Evolutionary conservation across 1,284 basidiomycete genomes (phyloP).

Genomic region (Anthracocystis walkeri): DNA sequence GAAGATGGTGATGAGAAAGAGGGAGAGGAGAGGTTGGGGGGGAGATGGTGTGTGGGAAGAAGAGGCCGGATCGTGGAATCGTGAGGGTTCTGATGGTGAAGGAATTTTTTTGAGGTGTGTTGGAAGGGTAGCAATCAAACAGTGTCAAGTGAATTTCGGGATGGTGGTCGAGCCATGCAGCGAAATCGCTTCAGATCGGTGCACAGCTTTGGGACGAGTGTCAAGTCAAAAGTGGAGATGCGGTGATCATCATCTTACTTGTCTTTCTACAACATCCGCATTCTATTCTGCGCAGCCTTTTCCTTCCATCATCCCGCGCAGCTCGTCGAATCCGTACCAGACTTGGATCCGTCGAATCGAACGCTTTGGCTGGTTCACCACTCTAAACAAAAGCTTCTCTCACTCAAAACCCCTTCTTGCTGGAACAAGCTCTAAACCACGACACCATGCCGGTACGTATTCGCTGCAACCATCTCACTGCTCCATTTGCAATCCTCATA

Average conservation of each 20-base stretch:
- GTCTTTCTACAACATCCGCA: background rate
- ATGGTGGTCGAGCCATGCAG: conserved; percentile 12
- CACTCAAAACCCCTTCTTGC: too few species aligned
- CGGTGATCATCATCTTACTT: conserved; percentile 1
- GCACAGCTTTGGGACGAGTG: conserved; percentile 1
- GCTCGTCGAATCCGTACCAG: background rate
- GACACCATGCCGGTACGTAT: conserved; percentile 7
- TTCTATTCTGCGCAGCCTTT: background rate
- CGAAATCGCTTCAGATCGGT: background rate
- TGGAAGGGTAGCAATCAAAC: background rate
- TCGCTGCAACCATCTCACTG: background rate
- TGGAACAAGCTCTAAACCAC: background rate
- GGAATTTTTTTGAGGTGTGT: too few species aligned
- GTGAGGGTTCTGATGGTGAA: too few species aligned
- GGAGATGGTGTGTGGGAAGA: conserved; percentile 4
- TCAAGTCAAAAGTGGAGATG: conserved; percentile 3
- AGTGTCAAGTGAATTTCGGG: background rate
- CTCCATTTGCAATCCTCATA: background rate
- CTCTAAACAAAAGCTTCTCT: background rate
- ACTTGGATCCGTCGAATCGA: background rate
- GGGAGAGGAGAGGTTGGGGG: background rate
- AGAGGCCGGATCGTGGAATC: background rate
- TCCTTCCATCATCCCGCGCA: background rate
- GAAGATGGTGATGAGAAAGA: background rate
- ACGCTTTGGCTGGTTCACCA: background rate